Conservation (phyloP, 1,284 basidiomycete genomes). For the Rhizoctonia solani region DNA sequence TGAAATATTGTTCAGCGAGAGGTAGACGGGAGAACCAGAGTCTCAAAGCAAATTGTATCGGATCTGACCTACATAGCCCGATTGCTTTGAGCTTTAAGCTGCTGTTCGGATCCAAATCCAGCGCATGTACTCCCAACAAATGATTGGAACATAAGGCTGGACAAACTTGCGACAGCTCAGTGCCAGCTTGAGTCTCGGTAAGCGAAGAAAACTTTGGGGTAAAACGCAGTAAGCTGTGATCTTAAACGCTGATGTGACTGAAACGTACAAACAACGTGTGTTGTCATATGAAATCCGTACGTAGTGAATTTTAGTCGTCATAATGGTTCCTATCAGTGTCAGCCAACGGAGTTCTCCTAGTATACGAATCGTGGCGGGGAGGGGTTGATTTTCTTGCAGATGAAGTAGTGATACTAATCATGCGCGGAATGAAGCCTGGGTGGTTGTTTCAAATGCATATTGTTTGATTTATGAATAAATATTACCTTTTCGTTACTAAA, state of each 20-base stretch:
- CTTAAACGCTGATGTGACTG: not conserved
- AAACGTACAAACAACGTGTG: constrained; percentile 23
- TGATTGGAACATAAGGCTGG: constrained; percentile 2
- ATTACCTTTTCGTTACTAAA: no score
- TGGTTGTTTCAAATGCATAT: no score
- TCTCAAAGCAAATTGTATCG: not conserved
- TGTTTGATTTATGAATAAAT: no score
- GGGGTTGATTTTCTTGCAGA: no score
- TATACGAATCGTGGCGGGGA: constrained; percentile 26
- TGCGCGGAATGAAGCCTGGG: constrained; percentile 11
- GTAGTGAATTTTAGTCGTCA: constrained; percentile 25
- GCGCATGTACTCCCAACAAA: constrained; percentile 22
- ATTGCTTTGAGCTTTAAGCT: constrained; percentile 11
- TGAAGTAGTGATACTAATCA: constrained; percentile 12
- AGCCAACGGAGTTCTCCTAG: constrained; percentile 2
- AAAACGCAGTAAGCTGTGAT: not conserved
- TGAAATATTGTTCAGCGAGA: not conserved
- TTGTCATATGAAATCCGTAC: constrained; percentile 18
- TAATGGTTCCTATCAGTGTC: constrained; percentile 5
- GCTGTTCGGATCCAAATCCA: constrained; percentile 11
- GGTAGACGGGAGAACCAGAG: not conserved
- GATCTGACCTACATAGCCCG: constrained; percentile 4
- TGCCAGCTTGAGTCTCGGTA: not conserved
- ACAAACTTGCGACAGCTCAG: not conserved
- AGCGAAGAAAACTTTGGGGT: constrained; percentile 2